phyloP scores from a whole-genome alignment of 495 filamentous ascomycete genomes.

The Pseudomonodictys pantanalensis region DNA sequence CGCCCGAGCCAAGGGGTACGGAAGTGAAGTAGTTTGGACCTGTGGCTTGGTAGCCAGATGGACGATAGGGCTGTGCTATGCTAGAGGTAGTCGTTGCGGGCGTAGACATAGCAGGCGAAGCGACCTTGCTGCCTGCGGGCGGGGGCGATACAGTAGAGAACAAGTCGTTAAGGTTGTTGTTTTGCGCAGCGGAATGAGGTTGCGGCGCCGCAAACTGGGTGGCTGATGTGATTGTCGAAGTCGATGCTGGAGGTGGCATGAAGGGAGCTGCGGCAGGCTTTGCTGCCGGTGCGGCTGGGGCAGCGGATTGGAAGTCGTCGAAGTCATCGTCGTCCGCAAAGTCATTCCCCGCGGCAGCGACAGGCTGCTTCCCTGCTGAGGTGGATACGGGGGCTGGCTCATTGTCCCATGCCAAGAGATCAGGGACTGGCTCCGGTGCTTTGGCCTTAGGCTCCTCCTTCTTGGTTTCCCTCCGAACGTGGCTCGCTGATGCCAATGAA shows the following conservation, averaged over 20 bases:
- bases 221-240: slow-evolving; percentile 60
- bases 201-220: slow-evolving; percentile 78
- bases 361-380: slow-evolving; percentile 50
- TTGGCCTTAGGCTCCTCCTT: slow-evolving; percentile 62
- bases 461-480: slow-evolving; percentile 40
- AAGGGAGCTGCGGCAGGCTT: slow-evolving; percentile 38
- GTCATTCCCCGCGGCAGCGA: slow-evolving; percentile 48
- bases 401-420: slow-evolving; percentile 85
- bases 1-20: slow-evolving; percentile 48
- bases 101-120: slow-evolving; percentile 44
- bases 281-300: slow-evolving; percentile 38
- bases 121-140: slow-evolving; percentile 46
- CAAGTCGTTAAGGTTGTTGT: slow-evolving; percentile 73
- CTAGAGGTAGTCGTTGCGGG: slow-evolving; percentile 42
- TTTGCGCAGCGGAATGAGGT: slow-evolving; percentile 76
- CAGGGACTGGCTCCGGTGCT: slow-evolving; percentile 79
- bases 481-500: slow-evolving; percentile 41
- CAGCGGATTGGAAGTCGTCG: slow-evolving; percentile 96
- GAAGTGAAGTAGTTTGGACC: slow-evolving; percentile 95
- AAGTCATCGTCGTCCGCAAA: slow-evolving; percentile 91
- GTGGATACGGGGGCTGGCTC: slow-evolving; percentile 51
- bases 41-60: slow-evolving; percentile 69
- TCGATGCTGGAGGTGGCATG: slow-evolving; percentile 57
- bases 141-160: slow-evolving; percentile 79
- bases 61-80: slow-evolving; percentile 50